Percentiles rank a stretch among this genome's conserved stretches.
phyloP scores from a whole-genome alignment of 495 filamentous ascomycete species.

The Penicillium steckii region DNA sequence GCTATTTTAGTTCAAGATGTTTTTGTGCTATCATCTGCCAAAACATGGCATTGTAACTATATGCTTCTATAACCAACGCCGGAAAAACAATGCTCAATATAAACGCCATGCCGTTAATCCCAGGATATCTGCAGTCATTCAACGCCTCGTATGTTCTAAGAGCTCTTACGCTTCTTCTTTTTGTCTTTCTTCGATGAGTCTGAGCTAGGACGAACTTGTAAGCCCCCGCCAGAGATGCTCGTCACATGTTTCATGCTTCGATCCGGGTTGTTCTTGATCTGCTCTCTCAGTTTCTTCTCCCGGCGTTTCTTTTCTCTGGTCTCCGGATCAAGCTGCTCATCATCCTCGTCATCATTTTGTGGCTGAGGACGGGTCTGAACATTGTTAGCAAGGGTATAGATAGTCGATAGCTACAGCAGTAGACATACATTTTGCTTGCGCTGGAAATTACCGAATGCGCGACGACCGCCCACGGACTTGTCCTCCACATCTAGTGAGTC shows the following conservation, averaged over 20 bases:
- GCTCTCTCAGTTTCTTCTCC: neutral
- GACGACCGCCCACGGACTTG: slow-evolving; percentile 35
- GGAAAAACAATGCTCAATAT: slow-evolving; percentile 7
- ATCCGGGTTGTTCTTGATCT: neutral
- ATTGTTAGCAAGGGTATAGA: neutral
- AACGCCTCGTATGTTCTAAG: slow-evolving; percentile 2
- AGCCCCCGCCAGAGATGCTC: slow-evolving; percentile 30
- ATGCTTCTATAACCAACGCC: slow-evolving; percentile 3
- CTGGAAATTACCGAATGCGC: slow-evolving; percentile 40
- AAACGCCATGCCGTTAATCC: slow-evolving; percentile 5
- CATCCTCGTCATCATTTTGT: slow-evolving; percentile 15
- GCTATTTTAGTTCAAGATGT: too few relatives aligned
- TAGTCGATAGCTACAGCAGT: neutral
- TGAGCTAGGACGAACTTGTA: neutral
- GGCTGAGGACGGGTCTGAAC: too few relatives aligned
- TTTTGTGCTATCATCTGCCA: too few relatives aligned
- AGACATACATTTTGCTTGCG: slow-evolving; percentile 27
- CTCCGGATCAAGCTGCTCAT: slow-evolving; percentile 10
- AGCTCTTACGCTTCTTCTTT: slow-evolving; percentile 42
- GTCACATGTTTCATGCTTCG: slow-evolving; percentile 29
- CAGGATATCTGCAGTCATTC: slow-evolving; percentile 7
- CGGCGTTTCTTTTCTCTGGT: neutral
- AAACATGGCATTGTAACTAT: neutral
- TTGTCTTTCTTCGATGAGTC: slow-evolving; percentile 19
- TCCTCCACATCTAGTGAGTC: slow-evolving; percentile 39